phyloP scores from a whole-genome alignment of 805 yeast species.

The Pichia eremophila region DNA sequence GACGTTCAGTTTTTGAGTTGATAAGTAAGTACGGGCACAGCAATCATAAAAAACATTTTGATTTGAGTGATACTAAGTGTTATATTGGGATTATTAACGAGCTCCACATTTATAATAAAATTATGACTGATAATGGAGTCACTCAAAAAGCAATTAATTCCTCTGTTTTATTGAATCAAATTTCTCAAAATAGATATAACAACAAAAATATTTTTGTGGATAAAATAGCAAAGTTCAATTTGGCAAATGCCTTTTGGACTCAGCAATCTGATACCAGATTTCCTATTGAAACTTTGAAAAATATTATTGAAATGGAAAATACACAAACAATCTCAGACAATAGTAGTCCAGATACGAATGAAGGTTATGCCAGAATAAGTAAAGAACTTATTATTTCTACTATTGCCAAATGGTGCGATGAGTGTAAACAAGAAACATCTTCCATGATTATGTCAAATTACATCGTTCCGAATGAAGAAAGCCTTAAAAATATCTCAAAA shows the following conservation, averaged over 20 bases:
- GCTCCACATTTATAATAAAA: slow-evolving; percentile 31
- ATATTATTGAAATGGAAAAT: slow-evolving; percentile 16
- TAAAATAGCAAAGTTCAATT: slow-evolving; percentile 31
- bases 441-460: slow-evolving; percentile 46
- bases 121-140: slow-evolving; percentile 30
- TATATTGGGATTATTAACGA: slow-evolving; percentile 28
- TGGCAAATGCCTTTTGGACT: slow-evolving; percentile 59
- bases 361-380: background rate
- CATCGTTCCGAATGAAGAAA: slow-evolving; percentile 37
- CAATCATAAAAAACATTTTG: background rate
- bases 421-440: slow-evolving; percentile 61
- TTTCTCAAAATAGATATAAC: slow-evolving; percentile 22
- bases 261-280: slow-evolving; percentile 42
- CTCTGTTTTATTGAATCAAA: slow-evolving; percentile 34
- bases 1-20: slow-evolving; percentile 31
- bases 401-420: slow-evolving; percentile 61
- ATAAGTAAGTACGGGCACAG: background rate
- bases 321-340: background rate
- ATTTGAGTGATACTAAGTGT: background rate
- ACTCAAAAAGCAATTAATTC: slow-evolving; percentile 45
- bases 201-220: slow-evolving; percentile 8
- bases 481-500: slow-evolving; percentile 12
- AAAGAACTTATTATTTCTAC: slow-evolving; percentile 20
- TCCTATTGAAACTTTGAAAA: slow-evolving; percentile 47
- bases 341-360: background rate